These are phyloP conservation scores for Dacryopinax primogenitus DNA, from an alignment of 768 basidiomycete genomes.

Conservation along the genomic window DNA sequence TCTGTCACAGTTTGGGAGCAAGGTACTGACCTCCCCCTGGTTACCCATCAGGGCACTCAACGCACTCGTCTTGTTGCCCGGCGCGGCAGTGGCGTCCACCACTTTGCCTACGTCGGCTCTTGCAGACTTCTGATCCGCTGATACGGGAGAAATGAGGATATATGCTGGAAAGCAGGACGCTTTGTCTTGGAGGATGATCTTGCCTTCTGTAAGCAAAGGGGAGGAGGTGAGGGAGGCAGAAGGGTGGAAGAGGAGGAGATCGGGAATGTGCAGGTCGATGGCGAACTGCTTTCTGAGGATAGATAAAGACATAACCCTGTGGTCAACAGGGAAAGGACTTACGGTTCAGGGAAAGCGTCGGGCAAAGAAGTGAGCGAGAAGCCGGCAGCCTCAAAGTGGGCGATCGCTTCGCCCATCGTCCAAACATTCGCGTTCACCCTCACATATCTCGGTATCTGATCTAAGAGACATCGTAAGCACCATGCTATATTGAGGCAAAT, in stretches of 20 bases:
- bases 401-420: slow-evolving; percentile 51
- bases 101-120: slow-evolving; percentile 34
- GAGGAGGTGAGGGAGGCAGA: slow-evolving; percentile 52
- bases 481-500: not conserved
- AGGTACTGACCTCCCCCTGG: slow-evolving; percentile 53
- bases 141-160: slow-evolving; percentile 61
- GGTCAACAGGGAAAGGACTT: not conserved
- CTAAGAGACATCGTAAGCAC: slow-evolving; percentile 28
- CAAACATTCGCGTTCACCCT: slow-evolving; percentile 66
- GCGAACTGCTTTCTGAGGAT: slow-evolving; percentile 42
- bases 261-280: slow-evolving; percentile 65
- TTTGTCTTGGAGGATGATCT: slow-evolving; percentile 90
- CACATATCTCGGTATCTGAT: slow-evolving; percentile 67
- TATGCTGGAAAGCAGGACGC: slow-evolving; percentile 93
- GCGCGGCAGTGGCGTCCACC: slow-evolving; percentile 91
- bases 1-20: too few species aligned
- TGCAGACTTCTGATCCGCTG: slow-evolving; percentile 32
- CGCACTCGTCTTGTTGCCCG: slow-evolving; percentile 96
- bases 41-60: slow-evolving; percentile 77
- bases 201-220: slow-evolving; percentile 58
- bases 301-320: not conserved
- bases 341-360: slow-evolving; percentile 2
- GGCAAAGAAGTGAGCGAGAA: slow-evolving; percentile 33
- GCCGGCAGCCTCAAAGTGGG: slow-evolving; percentile 43
- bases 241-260: slow-evolving; percentile 68